These are phyloP conservation scores for Agaricales sp. DNA, from an alignment of 1,284 basidiomycete species.

Conservation along the genomic window DNA sequence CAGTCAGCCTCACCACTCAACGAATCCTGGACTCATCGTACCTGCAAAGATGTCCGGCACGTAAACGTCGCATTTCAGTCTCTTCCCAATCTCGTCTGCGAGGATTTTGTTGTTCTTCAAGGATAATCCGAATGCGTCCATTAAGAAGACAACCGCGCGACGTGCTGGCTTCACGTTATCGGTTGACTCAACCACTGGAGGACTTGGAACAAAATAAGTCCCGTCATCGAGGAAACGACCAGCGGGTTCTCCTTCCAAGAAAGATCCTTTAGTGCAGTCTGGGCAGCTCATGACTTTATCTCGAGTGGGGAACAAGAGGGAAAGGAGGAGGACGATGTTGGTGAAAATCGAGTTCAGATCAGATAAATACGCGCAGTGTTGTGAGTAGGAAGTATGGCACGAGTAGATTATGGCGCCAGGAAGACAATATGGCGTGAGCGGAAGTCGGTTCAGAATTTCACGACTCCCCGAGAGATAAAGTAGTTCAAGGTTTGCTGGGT, in stretches of 20 bases:
- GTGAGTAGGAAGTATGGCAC: no score
- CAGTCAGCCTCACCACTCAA: conserved; percentile 12
- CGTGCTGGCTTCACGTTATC: conserved; percentile 14
- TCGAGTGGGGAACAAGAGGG: not conserved
- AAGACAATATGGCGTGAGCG: no score
- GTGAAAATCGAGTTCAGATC: no score
- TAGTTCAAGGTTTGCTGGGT: no score
- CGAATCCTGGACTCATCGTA: conserved; percentile 13
- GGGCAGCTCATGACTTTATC: conserved; percentile 22
- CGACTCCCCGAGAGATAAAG: no score
- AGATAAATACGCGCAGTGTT: no score
- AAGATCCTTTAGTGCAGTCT: conserved; percentile 25
- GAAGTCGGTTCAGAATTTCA: no score
- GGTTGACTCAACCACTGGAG: not conserved
- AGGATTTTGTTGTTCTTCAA: conserved; percentile 53
- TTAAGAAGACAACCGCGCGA: conserved; percentile 42
- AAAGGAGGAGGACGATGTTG: no score
- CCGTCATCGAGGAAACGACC: conserved; percentile 26
- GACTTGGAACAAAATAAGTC: conserved; percentile 28
- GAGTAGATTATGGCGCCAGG: no score
- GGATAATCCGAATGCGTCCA: conserved; percentile 49
- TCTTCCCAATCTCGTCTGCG: conserved; percentile 46
- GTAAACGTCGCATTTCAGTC: conserved; percentile 50
- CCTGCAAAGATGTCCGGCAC: conserved; percentile 45
- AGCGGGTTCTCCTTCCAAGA: conserved; percentile 31